Evolutionary conservation across 345 rosid genomes (phyloP), one percentile per base, ranked within the genome.

Genomic region (Clarkia xantiana): DNA sequence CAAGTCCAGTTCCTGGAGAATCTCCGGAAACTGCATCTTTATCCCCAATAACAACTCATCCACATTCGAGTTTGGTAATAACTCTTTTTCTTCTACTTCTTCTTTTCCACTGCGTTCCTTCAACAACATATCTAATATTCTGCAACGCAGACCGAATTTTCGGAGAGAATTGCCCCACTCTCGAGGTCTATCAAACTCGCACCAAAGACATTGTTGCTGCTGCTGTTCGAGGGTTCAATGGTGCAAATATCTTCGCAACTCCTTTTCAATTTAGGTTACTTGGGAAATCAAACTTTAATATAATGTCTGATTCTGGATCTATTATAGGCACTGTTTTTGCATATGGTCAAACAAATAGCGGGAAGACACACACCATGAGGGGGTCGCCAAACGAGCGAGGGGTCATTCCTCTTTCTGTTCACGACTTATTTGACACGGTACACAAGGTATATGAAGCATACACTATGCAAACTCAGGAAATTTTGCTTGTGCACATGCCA

Each of bases 341-440:
- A 17, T 90, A 90, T 44, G 97, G 97, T 36, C 96, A 90, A 59
- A 90, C 97, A 7, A 86, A 86, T 39, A 90, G 96, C 42, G 97
- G 96, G 12, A 90, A 90, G 79, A 90, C 97, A 0, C 86, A 86
- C 53, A 90, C 97, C 9, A 90, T 90, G 97, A 79, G 97, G 44
- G 97, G 97, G 46, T 74, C 96, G 1, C 59, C 48, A 11, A 36
- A 43, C 34, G 97, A 90, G 63, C 91, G 75, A 1, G 97, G 97
- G 18, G 91, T 90, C 53, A 85, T 90, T 47, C 95, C 94, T 56
- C 82, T 76, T 18, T 93, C 95, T 1, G 88, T 90, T 9, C 66
- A 67, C 44, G 86, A 81, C 67, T 62, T 90, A 54, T 90, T 90
- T 49, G 57, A 72, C 51, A 77, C 69, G 18, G 69, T 90, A 36